phyloP scores from a whole-genome alignment of 345 rosid genomes.

The Salix viminalis region DNA sequence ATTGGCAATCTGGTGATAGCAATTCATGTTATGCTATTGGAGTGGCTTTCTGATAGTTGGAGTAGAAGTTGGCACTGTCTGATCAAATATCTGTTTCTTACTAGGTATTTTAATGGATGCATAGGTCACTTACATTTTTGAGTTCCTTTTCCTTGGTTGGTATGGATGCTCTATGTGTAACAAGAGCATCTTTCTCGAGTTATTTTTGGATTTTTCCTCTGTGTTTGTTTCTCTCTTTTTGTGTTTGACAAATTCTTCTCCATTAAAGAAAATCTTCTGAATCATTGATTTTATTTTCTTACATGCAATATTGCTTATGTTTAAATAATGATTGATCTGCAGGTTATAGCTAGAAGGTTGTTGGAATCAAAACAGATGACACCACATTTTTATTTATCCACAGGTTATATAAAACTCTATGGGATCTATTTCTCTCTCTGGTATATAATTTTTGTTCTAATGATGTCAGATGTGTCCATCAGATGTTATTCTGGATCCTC shows the following conservation, averaged over 20 bases:
- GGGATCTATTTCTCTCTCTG: conserved; percentile 13
- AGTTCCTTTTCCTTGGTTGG: neutral
- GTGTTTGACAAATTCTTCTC: neutral
- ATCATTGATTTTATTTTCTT: too few relatives aligned
- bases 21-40: too few relatives aligned
- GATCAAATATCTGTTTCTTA: neutral
- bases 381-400: conserved; percentile 84
- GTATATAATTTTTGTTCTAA: conserved; percentile 22
- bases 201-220: neutral
- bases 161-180: neutral
- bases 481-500: conserved; percentile 95
- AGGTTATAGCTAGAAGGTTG: conserved; percentile 88
- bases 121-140: neutral
- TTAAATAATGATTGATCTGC: conserved; percentile 15
- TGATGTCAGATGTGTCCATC: conserved; percentile 25
- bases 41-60: neutral
- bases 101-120: neutral
- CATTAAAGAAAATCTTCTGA: too few relatives aligned
- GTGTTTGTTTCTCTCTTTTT: neutral
- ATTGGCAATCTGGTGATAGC: too few relatives aligned
- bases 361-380: conserved; percentile 91
- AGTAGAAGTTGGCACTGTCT: neutral
- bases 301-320: too few relatives aligned
- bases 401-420: conserved; percentile 43
- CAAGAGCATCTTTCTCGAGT: neutral